Evolutionary conservation across 129 eudicot genomes (phyloP), one percentile per base, ranked within the genome.

Genomic region (Tagetes patula): DNA sequence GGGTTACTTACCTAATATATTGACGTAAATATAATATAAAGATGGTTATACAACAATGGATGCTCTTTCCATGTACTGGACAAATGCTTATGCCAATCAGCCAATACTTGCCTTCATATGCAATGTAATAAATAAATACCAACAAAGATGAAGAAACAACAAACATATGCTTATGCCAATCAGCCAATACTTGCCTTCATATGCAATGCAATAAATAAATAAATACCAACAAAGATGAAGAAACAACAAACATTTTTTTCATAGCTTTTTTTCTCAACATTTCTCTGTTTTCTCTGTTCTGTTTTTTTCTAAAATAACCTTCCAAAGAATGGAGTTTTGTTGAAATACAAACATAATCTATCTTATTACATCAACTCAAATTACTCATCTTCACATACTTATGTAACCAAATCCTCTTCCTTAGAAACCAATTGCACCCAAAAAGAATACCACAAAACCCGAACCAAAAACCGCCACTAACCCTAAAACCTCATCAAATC

Each of bases 361-460:
- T 34, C 66, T 60, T 34, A 60, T 59, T 34, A 60, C 43, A 60
- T 36, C 66, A 60, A 36, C 66, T 60, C 66, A 60, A 53, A 5
- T 53, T 5, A 20, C 27, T 20, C 27, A 32, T 53, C 60, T 14
- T 34, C 66, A 58, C 20, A 55, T 55, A n/a, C 0, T 55, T 30
- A 58, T 32, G 36, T 60, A 34, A 60, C n/a, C 41, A 14, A 59
- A 59, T 59, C 65, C 39, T 59, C 65, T 32, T 58, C 13, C 65
- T 31, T 33, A 31, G 33, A 59, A 59, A 11, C 43, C 66, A 60
- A 60, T 60, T 33, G 42, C 8, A 60, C 66, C 43, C 66, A 72
- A 72, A 63, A 70, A 60, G 41, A 32, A 63, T 47, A 14, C 62
- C 49, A 38, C 69, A 43, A 55, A 36, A 8, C 37, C 9, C 69